Percentiles rank a stretch among this genome's conserved stretches.
Evolutionary conservation across 306 rosid species (phyloP).

Genomic region (Acacia acuminata): DNA sequence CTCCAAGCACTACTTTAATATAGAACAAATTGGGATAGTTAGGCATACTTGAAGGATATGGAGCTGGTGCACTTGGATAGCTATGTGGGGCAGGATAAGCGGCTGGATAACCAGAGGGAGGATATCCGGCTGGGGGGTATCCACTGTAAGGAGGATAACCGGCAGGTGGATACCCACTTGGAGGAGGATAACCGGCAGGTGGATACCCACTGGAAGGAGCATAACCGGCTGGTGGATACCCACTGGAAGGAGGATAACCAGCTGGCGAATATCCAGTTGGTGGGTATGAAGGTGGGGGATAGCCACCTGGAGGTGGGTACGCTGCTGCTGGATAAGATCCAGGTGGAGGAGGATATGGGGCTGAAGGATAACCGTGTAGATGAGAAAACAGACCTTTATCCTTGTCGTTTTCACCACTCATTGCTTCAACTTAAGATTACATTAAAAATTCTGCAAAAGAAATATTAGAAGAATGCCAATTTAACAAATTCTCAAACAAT

Average conservation of each 20-base stretch:
- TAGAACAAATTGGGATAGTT: neutral
- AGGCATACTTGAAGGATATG: conserved; percentile 36
- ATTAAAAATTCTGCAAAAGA: neutral
- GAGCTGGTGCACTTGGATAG: conserved; percentile 30
- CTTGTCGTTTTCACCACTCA: conserved; percentile 33
- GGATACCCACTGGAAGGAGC: conserved; percentile 31
- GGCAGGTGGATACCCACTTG: conserved; percentile 11
- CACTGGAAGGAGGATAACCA: neutral
- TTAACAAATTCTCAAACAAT: conserved; percentile 2
- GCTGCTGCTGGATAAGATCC: conserved; percentile 40
- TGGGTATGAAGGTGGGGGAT: conserved; percentile 37
- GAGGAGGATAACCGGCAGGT: conserved; percentile 35
- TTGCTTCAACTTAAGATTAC: conserved; percentile 32
- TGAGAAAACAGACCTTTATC: conserved; percentile 48
- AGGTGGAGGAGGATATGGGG: conserved; percentile 41
- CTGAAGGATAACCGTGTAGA: conserved; percentile 35
- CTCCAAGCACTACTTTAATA: neutral
- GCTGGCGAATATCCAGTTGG: conserved; percentile 14
- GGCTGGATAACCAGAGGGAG: conserved; percentile 32
- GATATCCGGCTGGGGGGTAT: conserved; percentile 28
- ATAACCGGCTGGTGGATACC: neutral
- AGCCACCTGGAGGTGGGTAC: conserved; percentile 35
- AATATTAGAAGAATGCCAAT: neutral
- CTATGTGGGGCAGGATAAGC: conserved; percentile 22
- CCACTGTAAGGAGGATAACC: conserved; percentile 11